These are phyloP conservation scores for Leishmania major DNA, from an alignment of 208 protist genomes.

Conservation along the genomic window DNA sequence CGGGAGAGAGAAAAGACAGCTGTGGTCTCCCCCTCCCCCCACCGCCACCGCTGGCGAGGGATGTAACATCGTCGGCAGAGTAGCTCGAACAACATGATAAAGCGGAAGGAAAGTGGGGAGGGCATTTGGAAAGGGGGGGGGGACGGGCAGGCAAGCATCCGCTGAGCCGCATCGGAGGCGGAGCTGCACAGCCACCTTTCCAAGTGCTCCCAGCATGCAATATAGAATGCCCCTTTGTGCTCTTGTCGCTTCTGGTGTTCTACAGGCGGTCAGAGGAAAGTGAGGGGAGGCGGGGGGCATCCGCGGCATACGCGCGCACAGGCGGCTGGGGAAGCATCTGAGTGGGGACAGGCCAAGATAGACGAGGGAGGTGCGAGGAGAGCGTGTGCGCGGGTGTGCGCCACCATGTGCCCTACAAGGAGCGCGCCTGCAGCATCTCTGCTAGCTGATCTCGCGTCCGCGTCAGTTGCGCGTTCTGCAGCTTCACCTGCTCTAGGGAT, in stretches of 20 bases:
- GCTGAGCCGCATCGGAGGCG: background rate
- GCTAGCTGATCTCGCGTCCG: slow-evolving; percentile 48
- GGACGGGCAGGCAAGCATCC: background rate
- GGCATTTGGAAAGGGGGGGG: background rate
- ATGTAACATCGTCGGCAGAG: background rate
- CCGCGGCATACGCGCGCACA: background rate
- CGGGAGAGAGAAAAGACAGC: background rate
- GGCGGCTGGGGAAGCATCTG: background rate
- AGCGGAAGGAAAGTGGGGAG: background rate
- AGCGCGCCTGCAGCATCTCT: slow-evolving; percentile 36
- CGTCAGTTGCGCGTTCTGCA: slow-evolving; percentile 53
- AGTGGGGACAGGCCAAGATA: background rate
- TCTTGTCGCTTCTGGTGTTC: background rate
- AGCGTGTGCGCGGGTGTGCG: background rate
- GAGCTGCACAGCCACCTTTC: background rate
- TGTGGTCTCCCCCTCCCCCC: background rate
- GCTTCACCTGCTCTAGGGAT: slow-evolving; percentile 56
- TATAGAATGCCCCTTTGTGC: background rate
- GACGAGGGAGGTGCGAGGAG: background rate
- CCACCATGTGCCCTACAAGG: slow-evolving; percentile 8
- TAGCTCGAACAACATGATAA: background rate
- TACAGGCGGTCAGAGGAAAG: background rate
- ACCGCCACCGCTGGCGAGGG: background rate
- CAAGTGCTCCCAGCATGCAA: background rate
- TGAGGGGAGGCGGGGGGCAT: background rate